Base-by-base conservation (phyloP, 495 filamentous ascomycete genomes). In the Penicillium cinerascens region DNA sequence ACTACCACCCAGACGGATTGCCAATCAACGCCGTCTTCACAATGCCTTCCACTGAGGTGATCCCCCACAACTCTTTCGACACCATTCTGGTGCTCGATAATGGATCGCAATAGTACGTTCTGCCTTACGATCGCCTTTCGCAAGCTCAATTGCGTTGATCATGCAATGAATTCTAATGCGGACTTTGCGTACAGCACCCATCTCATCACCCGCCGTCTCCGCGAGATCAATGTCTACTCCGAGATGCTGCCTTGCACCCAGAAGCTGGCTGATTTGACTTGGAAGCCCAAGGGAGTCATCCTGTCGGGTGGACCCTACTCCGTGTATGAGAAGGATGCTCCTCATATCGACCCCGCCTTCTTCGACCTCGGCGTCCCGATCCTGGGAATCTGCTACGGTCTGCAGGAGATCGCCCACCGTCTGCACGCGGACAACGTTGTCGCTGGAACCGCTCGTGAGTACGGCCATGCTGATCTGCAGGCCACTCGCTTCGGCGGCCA, bases 211-310 rank as follows among this genome's bases (percentile, higher is more conserved):
- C 78, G 90, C 27, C 83, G 88, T 42, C 78, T 95, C 13, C 78
- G 90, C 57, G 83, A 86, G 40, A 78, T 96, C 72, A 87, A 88
- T 76, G 80, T 97, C 67, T 96, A 87, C 77, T 82, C 82, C 37
- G 92, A 97, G 75, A 87, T 97, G 85, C 82, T 96, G 41, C 92
- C 91, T 25, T 97, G 92, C 76, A 97, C 90, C 48, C 82, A 86
- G 49, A 95, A 92, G 76, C 64, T 97, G 11, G 68, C 80, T 6
- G 88, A 95, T 42, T 80, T 97, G 11, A 57, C 74, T 21, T 97
- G 79, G 78, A 88, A 82, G 59, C 92, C 92, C 16, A 89, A 88
- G 44, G 60, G 60, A 44, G 51, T 64, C 35, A 36, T 64, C 6
- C 44, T 64, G 33, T 64, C 61, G 29, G 61, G 61, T 43, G 58